Base-by-base conservation (phyloP, 805 yeast species). In the Wilhelminamyces savonicus region DNA sequence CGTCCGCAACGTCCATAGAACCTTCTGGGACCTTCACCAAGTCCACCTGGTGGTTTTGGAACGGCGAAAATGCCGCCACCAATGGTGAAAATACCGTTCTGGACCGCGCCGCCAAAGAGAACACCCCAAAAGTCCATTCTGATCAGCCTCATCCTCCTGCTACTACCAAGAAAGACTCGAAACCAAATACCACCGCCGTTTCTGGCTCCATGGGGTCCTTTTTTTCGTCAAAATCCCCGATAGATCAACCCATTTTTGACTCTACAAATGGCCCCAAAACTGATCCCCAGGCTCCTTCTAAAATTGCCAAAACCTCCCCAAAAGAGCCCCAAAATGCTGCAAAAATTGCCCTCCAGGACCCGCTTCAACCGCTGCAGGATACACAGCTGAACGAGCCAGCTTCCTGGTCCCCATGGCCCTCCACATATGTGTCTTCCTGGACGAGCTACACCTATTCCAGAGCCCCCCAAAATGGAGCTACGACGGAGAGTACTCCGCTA, bases 31-130 rank as follows among this genome's bases (percentile, higher is more conserved):
- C 12, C 13, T 13, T 22, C 6, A 23, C 20, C 19, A 21, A n/a
- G 7, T 24, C 30, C 1, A 29, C 21, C n/a, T 35, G 41, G 39
- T 35, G 39, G 39, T 19, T 21, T 15, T 37, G 41, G 41, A 23
- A 17, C 21, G 24, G 24, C 21, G 16, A 16, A n/a, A 13, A 11
- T 7, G 13, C 23, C 12, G 27, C 10, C n/a, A 10, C 16, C 3
- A 19, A 15, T 3, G 4, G n/a, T 13, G 14, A 9, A 3, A n/a
- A 24, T 27, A 24, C 7, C 17, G 13, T 8, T 4, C 4, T 13
- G 33, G 21, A 21, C 29, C 26, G 12, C 17, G 27, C 20, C 19
- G 28, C 14, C 13, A 4, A 16, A 20, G 27, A 28, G 18, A 16
- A 15, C 25, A 12, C 13, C 14, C 26, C 16, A 23, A n/a, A 11